Conservation (phyloP, 169 alveolate species). For the Plasmodium coatneyi region DNA sequence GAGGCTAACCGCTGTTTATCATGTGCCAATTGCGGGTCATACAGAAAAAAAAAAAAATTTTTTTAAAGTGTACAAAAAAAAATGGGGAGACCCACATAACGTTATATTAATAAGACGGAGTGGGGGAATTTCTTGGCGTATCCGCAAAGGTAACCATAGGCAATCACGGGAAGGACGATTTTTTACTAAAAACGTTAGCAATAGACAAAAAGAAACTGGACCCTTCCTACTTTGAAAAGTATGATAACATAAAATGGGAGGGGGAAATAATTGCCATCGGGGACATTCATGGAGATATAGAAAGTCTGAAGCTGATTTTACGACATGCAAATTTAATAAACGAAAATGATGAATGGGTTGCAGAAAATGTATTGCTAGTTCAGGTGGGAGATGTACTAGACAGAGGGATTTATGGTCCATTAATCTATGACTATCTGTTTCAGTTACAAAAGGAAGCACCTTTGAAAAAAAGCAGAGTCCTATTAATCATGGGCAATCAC, state of each 20-base stretch:
- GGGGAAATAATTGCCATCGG: slow-evolving; percentile 79
- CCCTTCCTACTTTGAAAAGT: slow-evolving; percentile 6
- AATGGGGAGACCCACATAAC: neutral
- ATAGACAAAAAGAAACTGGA: slow-evolving; percentile 31
- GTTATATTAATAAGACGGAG: neutral
- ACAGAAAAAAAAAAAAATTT: no score
- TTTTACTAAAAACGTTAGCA: slow-evolving; percentile 20
- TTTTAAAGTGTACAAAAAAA: no score
- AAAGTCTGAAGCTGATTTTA: slow-evolving; percentile 69
- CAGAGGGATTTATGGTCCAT: slow-evolving; percentile 59
- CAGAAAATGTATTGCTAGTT: slow-evolving; percentile 53
- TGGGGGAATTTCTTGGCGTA: neutral
- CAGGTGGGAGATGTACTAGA: slow-evolving; percentile 65
- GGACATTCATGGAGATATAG: slow-evolving; percentile 80
- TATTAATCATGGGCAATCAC: slow-evolving; percentile 62
- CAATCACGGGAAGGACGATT: neutral
- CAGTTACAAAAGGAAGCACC: slow-evolving; percentile 58
- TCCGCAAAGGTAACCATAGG: neutral
- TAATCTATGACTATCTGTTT: slow-evolving; percentile 40
- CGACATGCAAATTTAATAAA: slow-evolving; percentile 75
- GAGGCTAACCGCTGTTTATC: neutral
- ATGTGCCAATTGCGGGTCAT: neutral
- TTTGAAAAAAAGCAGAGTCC: slow-evolving; percentile 29
- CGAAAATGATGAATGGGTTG: slow-evolving; percentile 77
- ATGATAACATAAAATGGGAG: slow-evolving; percentile 76